phyloP scores from a whole-genome alignment of 179 eudicot species.

The Beta macrorhiza region DNA sequence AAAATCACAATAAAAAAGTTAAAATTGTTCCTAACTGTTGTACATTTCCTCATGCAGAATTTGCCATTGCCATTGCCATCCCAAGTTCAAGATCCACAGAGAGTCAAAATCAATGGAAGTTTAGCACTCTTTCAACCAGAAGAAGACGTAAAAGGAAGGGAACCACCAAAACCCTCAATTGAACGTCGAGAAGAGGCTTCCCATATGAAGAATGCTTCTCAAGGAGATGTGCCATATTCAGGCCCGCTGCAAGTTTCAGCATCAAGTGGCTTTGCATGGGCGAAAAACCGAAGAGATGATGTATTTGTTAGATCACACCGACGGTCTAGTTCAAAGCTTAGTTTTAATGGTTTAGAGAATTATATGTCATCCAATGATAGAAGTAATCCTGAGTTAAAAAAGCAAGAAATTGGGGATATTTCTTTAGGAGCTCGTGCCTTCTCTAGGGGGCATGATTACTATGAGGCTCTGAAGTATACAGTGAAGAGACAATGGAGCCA shows the following conservation, averaged over 20 bases:
- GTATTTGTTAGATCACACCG: constrained; percentile 64
- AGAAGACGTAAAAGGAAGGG: constrained; percentile 47
- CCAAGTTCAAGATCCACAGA: constrained; percentile 42
- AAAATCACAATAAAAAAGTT: background rate
- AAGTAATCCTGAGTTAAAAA: constrained; percentile 43
- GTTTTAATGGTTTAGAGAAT: constrained; percentile 62
- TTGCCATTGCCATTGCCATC: constrained; percentile 56
- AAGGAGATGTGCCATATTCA: constrained; percentile 71
- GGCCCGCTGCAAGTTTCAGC: constrained; percentile 84
- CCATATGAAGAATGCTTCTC: constrained; percentile 68
- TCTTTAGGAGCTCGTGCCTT: constrained; percentile 32
- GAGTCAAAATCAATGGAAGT: constrained; percentile 49
- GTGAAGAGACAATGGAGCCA: constrained; percentile 68
- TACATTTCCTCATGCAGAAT: constrained; percentile 39
- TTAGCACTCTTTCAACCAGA: constrained; percentile 44
- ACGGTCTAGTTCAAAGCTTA: constrained; percentile 75
- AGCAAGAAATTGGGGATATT: constrained; percentile 41
- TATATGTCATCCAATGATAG: constrained; percentile 41
- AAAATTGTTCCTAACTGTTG: constrained; percentile 15
- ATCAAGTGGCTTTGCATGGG: constrained; percentile 99
- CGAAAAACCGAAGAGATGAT: constrained; percentile 62
- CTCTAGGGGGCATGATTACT: constrained; percentile 50
- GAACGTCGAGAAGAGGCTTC: constrained; percentile 44
- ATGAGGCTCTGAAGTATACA: constrained; percentile 48
- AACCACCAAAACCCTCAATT: constrained; percentile 51